Base-by-base conservation (phyloP, 306 rosid genomes). In the Hippophae tibetana region DNA sequence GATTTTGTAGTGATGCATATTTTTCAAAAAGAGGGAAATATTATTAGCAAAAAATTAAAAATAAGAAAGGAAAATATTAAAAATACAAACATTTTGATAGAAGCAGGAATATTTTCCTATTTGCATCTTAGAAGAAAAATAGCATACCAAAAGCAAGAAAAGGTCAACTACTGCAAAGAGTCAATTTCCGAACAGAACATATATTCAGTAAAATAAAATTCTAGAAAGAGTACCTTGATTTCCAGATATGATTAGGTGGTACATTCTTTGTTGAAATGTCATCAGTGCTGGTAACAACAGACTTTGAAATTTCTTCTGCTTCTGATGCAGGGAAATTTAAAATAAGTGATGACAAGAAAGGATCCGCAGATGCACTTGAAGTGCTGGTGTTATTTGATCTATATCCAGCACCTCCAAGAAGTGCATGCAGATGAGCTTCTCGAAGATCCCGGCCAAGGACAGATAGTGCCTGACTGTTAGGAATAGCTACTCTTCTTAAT, bases 391-490 rank as follows among this genome's bases (percentile, higher is more conserved):
- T 88, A 65, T 71, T 81, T 46, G 93, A 72, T 67, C 90, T 88
- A 70, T 82, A 78, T 52, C 78, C 87, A 62, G 76, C 78, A n/a
- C 82, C 76, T 12, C 88, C 87, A n/a, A 88, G 78, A 72, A 93
- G 97, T 64, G 72, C 89, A 80, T 93, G 99, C 43, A 93, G 78
- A 86, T 93, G 95, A 65, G 99, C 90, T 79, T 93, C 99, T 7
- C 97, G 95, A 69, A 93, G 96, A 78, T 93, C 99, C 65, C 99
- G 86, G 43, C 97, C 83, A 68, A 88, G 79, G 27, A 93, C 86
- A 47, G 88, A 79, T 49, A 82, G 61, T 8, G 88, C 79, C 56
- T 82, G 97, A 69, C 90, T 82, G 79, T 75, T 88, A 13, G 97
- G 99, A 67, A 86, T 62, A 13, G 90, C 89, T 54, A 88, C 95